These are phyloP conservation scores for Aphanomyces euteiches DNA, from an alignment of 352 stramenopile genomes.

Conservation along the genomic window DNA sequence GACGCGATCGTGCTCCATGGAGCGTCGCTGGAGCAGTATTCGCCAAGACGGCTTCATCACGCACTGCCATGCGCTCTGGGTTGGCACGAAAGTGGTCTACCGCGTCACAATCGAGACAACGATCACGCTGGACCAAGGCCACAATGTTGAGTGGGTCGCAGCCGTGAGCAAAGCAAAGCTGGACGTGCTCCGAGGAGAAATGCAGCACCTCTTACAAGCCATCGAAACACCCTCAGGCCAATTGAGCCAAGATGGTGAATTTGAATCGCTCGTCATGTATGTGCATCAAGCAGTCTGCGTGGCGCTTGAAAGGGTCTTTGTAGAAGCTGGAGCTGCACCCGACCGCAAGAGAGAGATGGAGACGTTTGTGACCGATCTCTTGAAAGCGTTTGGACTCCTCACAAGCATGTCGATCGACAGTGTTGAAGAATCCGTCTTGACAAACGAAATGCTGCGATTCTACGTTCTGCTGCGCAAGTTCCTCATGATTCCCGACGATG, in stretches of 20 bases:
- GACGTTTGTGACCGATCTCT: neutral
- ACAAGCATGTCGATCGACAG: constrained; percentile 12
- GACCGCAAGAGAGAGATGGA: constrained; percentile 1
- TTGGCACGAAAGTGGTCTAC: constrained; percentile 26
- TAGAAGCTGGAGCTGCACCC: neutral
- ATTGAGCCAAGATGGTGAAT: constrained; percentile 12
- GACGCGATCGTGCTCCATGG: neutral
- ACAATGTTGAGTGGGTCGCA: constrained; percentile 12
- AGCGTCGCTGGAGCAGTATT: constrained; percentile 20
- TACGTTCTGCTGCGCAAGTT: constrained; percentile 30
- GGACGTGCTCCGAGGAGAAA: constrained; percentile 1
- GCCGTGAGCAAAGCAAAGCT: constrained; percentile 25
- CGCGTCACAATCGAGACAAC: constrained; percentile 27
- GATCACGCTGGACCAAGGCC: neutral
- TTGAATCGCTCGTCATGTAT: constrained; percentile 15
- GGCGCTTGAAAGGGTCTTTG: neutral
- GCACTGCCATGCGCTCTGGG: constrained; percentile 22
- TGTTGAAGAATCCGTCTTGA: constrained; percentile 2
- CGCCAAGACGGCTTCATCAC: constrained; percentile 20
- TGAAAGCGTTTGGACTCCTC: constrained; percentile 18
- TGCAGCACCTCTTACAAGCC: constrained; percentile 6
- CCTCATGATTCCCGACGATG: constrained; percentile 25
- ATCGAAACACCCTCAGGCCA: neutral
- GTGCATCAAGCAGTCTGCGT: neutral
- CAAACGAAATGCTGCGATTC: constrained; percentile 26